Percentiles rank a stretch among this genome's conserved stretches.
Evolutionary conservation across 805 yeast genomes (phyloP).

Genomic region (Candida montana): DNA sequence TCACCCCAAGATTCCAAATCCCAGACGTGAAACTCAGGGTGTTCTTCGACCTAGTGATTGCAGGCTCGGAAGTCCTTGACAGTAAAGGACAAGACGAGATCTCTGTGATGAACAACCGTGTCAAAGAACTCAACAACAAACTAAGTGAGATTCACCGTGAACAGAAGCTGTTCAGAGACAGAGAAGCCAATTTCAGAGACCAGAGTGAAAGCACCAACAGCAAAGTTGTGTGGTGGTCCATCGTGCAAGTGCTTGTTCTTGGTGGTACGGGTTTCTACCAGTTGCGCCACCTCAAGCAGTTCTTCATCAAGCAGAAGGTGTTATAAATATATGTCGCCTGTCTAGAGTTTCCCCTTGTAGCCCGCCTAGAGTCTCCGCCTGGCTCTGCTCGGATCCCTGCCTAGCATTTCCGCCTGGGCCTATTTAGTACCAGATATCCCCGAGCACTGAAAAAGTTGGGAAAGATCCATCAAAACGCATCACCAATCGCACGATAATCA

Average conservation of each 20-base stretch:
- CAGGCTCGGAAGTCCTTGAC: constrained; percentile 61
- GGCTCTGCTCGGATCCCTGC: background rate
- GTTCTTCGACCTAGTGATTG: constrained; percentile 65
- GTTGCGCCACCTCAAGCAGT: constrained; percentile 67
- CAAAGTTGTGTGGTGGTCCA: constrained; percentile 67
- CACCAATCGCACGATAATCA: no score
- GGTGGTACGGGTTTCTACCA: constrained; percentile 71
- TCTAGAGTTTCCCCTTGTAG: background rate
- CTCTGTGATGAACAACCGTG: constrained; percentile 47
- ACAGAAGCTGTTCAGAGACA: constrained; percentile 55
- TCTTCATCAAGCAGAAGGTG: constrained; percentile 84
- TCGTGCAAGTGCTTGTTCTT: constrained; percentile 65
- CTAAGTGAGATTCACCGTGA: constrained; percentile 57
- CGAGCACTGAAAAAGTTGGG: no score
- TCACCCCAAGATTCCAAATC: constrained; percentile 46
- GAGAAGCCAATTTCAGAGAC: constrained; percentile 75
- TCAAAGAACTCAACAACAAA: constrained; percentile 52
- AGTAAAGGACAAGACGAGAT: constrained; percentile 51
- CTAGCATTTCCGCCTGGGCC: no score
- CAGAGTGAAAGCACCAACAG: constrained; percentile 71
- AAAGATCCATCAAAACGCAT: no score
- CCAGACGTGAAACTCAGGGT: constrained; percentile 55
- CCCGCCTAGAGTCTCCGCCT: background rate
- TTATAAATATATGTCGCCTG: constrained; percentile 35
- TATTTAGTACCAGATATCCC: no score